Evolutionary conservation across 1,284 basidiomycete species (phyloP).

Genomic region (Gymnopus androsaceus): DNA sequence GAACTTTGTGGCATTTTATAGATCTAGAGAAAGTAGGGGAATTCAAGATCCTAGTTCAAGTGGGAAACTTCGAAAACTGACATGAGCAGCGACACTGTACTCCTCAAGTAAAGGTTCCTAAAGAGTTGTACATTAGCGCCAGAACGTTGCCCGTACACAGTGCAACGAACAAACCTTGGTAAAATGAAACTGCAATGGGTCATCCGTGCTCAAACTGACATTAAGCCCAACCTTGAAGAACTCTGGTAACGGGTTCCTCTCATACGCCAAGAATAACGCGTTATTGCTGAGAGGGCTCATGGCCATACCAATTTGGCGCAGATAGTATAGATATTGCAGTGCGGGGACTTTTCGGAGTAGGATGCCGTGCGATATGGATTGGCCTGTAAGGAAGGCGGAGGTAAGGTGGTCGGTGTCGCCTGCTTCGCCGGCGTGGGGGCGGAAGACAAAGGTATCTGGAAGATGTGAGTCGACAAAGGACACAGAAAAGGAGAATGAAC

Average conservation of each 20-base stretch:
- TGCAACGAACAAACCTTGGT: constrained; percentile 67
- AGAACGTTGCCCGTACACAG: background rate
- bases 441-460: constrained; percentile 91
- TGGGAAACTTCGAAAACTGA: constrained; percentile 37
- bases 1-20: constrained; percentile 89
- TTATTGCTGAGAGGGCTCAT: constrained; percentile 99
- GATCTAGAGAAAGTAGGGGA: constrained; percentile 54
- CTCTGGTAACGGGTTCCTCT: constrained; percentile 95
- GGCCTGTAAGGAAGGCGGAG: constrained; percentile 92
- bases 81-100: constrained; percentile 96
- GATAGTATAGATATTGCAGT: constrained; percentile 90
- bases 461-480: constrained; percentile 4
- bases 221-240: constrained; percentile 98
- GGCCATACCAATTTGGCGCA: constrained; percentile 95
- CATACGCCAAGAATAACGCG: constrained; percentile 94
- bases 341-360: constrained; percentile 96
- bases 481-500: constrained; percentile 30
- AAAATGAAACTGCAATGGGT: constrained; percentile 94
- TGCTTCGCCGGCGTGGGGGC: constrained; percentile 97
- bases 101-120: constrained; percentile 96
- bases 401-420: constrained; percentile 98
- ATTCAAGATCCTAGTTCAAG: background rate
- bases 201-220: constrained; percentile 95
- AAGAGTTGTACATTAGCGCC: background rate
- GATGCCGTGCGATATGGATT: constrained; percentile 99